Evolutionary conservation across 352 stramenopile genomes (phyloP).

Genomic region (Plasmopara muralis): DNA sequence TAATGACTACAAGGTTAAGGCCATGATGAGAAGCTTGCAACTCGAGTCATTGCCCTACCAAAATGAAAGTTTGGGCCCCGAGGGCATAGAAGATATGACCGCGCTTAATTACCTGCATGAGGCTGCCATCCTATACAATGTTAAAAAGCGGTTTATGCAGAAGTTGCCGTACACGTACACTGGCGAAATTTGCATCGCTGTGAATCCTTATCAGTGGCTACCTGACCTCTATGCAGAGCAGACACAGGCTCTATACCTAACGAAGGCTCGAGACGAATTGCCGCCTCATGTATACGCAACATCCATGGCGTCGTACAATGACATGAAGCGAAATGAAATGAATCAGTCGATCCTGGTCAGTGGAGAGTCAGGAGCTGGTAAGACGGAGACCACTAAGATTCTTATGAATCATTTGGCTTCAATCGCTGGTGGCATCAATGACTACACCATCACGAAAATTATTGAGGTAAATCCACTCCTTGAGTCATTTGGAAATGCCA

Average conservation of each 20-base stretch:
- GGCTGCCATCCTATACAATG: conserved; percentile 88
- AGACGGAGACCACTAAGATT: conserved; percentile 87
- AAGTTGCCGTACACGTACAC: conserved; percentile 94
- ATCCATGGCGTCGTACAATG: conserved; percentile 60
- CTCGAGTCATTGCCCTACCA: conserved; percentile 73
- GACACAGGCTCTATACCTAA: conserved; percentile 59
- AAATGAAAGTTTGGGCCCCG: conserved; percentile 55
- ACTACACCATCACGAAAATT: conserved; percentile 76
- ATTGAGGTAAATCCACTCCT: conserved; percentile 79
- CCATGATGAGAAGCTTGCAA: conserved; percentile 50
- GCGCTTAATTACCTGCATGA: conserved; percentile 87
- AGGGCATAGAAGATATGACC: conserved; percentile 84
- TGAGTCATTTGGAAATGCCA: conserved; percentile 87
- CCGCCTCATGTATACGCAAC: conserved; percentile 68
- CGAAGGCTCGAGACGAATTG: conserved; percentile 45
- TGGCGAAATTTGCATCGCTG: conserved; percentile 94
- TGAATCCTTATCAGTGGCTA: conserved; percentile 95
- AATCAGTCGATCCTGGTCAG: conserved; percentile 86
- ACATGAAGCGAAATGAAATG: conserved; percentile 50
- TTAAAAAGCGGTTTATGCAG: conserved; percentile 79
- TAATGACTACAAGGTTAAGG: conserved; percentile 59
- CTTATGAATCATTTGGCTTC: conserved; percentile 84
- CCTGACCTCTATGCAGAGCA: conserved; percentile 80
- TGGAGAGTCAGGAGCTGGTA: conserved; percentile 80
- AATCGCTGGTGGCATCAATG: conserved; percentile 56